Conservation (phyloP, 2,329 filamentous ascomycete species). For the Corinectria fuckeliana region DNA sequence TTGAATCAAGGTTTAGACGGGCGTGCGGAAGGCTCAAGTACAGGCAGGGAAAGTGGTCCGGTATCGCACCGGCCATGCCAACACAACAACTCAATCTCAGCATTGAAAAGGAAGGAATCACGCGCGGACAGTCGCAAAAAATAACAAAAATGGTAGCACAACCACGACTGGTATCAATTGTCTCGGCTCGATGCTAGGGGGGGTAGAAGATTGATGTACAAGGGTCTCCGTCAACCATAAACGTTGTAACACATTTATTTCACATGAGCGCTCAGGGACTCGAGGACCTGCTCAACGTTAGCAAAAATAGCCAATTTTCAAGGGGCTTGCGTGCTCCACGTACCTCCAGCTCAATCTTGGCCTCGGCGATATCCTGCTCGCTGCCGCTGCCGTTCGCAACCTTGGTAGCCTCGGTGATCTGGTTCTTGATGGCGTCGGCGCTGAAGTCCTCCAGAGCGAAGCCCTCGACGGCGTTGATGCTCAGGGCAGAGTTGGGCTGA, state of each 20-base stretch:
- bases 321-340: slow-evolving; percentile 19
- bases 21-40: slow-evolving; percentile 15
- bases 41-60: slow-evolving; percentile 10
- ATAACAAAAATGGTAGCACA: slow-evolving; percentile 34
- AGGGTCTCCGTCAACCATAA: slow-evolving; percentile 48
- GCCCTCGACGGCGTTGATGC: slow-evolving; percentile 98
- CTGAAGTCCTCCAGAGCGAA: slow-evolving; percentile 97
- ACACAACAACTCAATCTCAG: slow-evolving; percentile 8
- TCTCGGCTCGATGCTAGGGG: slow-evolving; percentile 44
- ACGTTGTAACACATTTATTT: slow-evolving; percentile 72
- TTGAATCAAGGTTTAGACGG: slow-evolving; percentile 10
- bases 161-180: slow-evolving; percentile 46
- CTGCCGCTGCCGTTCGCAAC: slow-evolving; percentile 88
- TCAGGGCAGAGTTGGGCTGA: slow-evolving; percentile 91
- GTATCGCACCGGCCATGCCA: slow-evolving; percentile 20
- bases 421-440: slow-evolving; percentile 83
- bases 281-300: slow-evolving; percentile 70
- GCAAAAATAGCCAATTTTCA: slow-evolving; percentile 27
- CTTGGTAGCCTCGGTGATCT: slow-evolving; percentile 96
- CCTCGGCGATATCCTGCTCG: slow-evolving; percentile 97
- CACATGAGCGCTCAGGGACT: slow-evolving; percentile 80
- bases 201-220: slow-evolving; percentile 52
- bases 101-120: slow-evolving; percentile 29
- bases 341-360: slow-evolving; percentile 98
- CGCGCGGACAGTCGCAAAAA: slow-evolving; percentile 18